These are phyloP conservation scores for Xylariaceae sp. DNA, from an alignment of 2,329 filamentous ascomycete species.

Conservation along the genomic window DNA sequence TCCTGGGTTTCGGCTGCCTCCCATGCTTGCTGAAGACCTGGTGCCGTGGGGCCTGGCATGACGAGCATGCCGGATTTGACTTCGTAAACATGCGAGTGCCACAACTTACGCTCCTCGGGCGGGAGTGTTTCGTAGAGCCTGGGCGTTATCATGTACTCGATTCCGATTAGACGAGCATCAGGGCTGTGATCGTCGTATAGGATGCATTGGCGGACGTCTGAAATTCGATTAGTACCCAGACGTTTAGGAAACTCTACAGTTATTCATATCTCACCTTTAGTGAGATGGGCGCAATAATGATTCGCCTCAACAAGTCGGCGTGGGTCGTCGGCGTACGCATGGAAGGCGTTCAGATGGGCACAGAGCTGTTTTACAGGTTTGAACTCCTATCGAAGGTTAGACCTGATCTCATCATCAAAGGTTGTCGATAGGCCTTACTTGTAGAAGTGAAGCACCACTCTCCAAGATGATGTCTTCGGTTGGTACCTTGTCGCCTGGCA, in stretches of 20 bases:
- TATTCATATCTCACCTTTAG: conserved; percentile 42
- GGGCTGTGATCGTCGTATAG: conserved; percentile 71
- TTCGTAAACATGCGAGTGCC: conserved; percentile 76
- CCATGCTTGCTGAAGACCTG: conserved; percentile 62
- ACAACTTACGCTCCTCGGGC: conserved; percentile 66
- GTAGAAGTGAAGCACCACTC: conserved; percentile 57
- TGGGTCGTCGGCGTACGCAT: conserved; percentile 74
- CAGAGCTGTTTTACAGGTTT: conserved; percentile 71
- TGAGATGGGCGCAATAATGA: conserved; percentile 81
- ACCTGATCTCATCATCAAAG: background rate
- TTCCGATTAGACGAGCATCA: conserved; percentile 72
- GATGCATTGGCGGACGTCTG: conserved; percentile 78
- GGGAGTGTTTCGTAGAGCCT: conserved; percentile 65
- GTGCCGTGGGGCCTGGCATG: conserved; percentile 59
- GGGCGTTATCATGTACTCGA: conserved; percentile 84
- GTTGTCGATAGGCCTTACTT: conserved; percentile 38
- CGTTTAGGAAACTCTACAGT: background rate
- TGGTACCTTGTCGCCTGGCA: conserved; percentile 49
- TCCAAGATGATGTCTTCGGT: conserved; percentile 58
- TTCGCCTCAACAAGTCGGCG: conserved; percentile 71
- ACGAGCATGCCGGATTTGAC: conserved; percentile 79
- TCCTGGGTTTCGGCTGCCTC: conserved; percentile 73
- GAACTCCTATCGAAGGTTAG: conserved; percentile 52
- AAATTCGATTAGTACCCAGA: conserved; percentile 3
- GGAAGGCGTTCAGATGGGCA: conserved; percentile 84